Evolutionary conservation across 140 eudicot species (phyloP), one percentile per base, ranked within the genome.

Genomic region (Oenanthe javanica): DNA sequence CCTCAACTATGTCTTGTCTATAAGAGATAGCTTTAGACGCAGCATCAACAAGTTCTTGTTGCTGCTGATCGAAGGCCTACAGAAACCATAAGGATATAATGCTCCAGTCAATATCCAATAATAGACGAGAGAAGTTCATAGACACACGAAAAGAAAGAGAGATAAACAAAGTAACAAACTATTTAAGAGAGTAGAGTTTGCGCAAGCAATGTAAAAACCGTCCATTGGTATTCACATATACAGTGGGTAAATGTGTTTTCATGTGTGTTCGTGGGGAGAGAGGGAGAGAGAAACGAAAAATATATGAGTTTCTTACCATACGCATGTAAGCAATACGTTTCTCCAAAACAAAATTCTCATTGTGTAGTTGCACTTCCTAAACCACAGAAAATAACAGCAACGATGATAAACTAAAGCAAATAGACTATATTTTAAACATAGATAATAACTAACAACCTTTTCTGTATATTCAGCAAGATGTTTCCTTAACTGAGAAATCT

Each of bases 51-150:
- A 94, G 92, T 79, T 94, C 98, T 84, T 92, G 97, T 72, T 94
- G 98, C 87, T 94, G 98, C 91, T 94, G 96, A 86, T 94, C 97
- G 76, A 94, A 94, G 81, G 98, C 97, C 98, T 94, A 61, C 38
- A 81, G 45, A 80, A 82, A 82, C 59, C 47, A 85, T 54, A 47
- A 79, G 87, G 85, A 13, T 55, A 18, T 3, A 48, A 78, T 45
- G 42, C 40, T 76, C 45, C 69, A 54, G 79, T 61, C 78, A 59
- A 59, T n/a, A n/a, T 59, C 9, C 36, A 59, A 21, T 14, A 59
- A 59, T 59, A 59, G 31, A 21, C 69, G n/a, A 59, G 13, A 59
- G 27, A 14, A 79, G 59, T 86, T 10, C 75, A 79, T 43, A 63
- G 9, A 63, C 12, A 74, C 51, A n/a, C 25, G 27, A 42, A 38